Evolutionary conservation across 331 rosid species (phyloP), one percentile per base, ranked within the genome.

Genomic region (Stylosanthes scabra): DNA sequence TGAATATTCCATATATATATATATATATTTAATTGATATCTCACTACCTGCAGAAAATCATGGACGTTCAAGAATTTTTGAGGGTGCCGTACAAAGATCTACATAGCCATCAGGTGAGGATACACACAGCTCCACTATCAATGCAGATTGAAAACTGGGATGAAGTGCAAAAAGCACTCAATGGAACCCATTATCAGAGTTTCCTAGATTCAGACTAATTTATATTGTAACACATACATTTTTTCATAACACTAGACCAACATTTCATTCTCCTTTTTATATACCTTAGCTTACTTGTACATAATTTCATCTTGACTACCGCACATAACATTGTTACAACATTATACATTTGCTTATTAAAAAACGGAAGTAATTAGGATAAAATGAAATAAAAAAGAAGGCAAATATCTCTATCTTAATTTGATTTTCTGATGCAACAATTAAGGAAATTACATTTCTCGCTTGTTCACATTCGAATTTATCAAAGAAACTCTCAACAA

Each of bases 101-200:
- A 2, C 54, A 77, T 71, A 91, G 92, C 68, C 85, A 71, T n/a
- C 94, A 85, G 49, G 81, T 86, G 0, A 88, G 74, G 88, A 91
- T 85, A 66, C 94, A 91, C 68, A 83, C 81, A 3, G 86, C 86
- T 3, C 79, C 90, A 25, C 50, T 91, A 39, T 82, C 79, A 0
- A 37, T 60, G 11, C 97, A 88, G 67, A 77, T 87, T 42, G 78
- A 88, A 63, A 88, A 88, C 49, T 88, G 97, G 97, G 83, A 82
- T 14, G 86, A 85, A 66, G 92, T 91, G 11, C 41, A 63, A 14
- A 58, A 68, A 61, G 59, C 75, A 9, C 68, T 91, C n/a, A 40
- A 25, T 15, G 89, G 86, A 11, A 88, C 92, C 4, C 34, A 84
- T 27, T 85, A 75, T 59, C 80, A 80, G 67, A 80, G 57, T 37